Evolutionary conservation across 2,329 filamentous ascomycete species (phyloP), one percentile per base, ranked within the genome.

Genomic region (Chaetomium sp.): DNA sequence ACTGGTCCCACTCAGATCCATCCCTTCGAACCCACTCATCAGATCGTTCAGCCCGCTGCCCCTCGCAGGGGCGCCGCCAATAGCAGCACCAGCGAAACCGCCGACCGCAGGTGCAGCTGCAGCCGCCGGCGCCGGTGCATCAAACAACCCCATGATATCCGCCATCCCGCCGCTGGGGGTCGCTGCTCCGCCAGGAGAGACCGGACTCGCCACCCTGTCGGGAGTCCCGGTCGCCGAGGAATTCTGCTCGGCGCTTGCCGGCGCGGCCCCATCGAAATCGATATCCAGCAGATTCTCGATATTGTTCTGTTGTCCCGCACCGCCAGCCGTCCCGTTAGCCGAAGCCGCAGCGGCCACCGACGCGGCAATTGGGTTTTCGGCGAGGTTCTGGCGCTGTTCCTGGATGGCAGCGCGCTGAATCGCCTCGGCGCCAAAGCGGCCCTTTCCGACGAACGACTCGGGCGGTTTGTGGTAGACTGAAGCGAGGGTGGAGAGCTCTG

Each of bases 381-480:
- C 90, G 0, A 92, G 91, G 72, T 97, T 92, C 78, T 98, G 88
- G 69, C 91, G 87, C 81, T 97, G 93, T 80, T 99, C 95, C 81
- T 97, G 93, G 75, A 99, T 97, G 66, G 95, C 95, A 58, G 94
- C 94, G 70, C 90, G 90, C 78, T 98, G 95, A 74, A 99, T 92
- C 66, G 92, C 93, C 77, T 97, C 93, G 57, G 95, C 93, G 45
- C 94, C 95, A 71, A 92, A 97, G 53, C 94, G 89, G 50, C 95
- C 95, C 78, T 96, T 93, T 71, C 95, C 95, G 64, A 99, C 90
- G 78, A 99, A 99, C n/a, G 94, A 93, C 83, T 96, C 92, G 53
- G 95, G 93, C 9, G 93, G 93, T 80, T 97, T 98, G 85, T 99
- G 95, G 79, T 99, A 99, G 25, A 99, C 95, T 1, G 94, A 98